A percentile compares a stretch with the other conserved stretches of the same genome.
phyloP scores from a whole-genome alignment of 805 yeast genomes.

The Starmerella ratchasimensis region DNA sequence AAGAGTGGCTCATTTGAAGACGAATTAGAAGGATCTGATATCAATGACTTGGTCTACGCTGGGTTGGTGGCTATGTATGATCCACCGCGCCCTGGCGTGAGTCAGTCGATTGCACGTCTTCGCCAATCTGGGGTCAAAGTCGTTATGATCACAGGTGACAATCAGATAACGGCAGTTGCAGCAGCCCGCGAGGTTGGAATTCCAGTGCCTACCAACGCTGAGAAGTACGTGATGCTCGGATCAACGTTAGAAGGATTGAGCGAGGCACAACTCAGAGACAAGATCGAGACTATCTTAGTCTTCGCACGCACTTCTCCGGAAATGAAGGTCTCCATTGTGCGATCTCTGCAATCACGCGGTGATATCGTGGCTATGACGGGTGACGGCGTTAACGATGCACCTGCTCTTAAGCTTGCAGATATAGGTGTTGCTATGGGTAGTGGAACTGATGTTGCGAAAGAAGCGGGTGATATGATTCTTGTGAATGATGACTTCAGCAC shows the following conservation, averaged over 20 bases:
- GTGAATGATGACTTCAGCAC: constrained; percentile 96
- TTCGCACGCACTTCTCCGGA: constrained; percentile 34
- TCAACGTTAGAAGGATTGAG: constrained; percentile 62
- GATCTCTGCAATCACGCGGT: constrained; percentile 49
- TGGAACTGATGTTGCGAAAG: constrained; percentile 98
- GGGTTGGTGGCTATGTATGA: constrained; percentile 95
- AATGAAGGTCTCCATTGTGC: constrained; percentile 38
- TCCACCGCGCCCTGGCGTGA: constrained; percentile 88
- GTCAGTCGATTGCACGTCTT: constrained; percentile 55
- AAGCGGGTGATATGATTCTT: constrained; percentile 94
- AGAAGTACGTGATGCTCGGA: constrained; percentile 67
- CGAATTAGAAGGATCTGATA: constrained; percentile 37
- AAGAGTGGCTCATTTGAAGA: constrained; percentile 24
- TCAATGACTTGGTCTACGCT: constrained; percentile 68
- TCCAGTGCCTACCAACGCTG: constrained; percentile 45
- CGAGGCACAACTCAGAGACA: constrained; percentile 58
- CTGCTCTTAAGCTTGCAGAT: constrained; percentile 92
- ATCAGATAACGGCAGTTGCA: constrained; percentile 37
- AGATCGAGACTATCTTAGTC: constrained; percentile 64
- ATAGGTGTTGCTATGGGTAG: constrained; percentile 82
- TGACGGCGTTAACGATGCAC: constrained; percentile 97
- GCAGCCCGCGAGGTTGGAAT: constrained; percentile 48
- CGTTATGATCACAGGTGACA: constrained; percentile 88
- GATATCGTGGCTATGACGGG: constrained; percentile 99
- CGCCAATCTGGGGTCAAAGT: constrained; percentile 91